These are phyloP conservation scores for Fusarium phyllophilum DNA, from an alignment of 2,329 filamentous ascomycete genomes.

Conservation along the genomic window DNA sequence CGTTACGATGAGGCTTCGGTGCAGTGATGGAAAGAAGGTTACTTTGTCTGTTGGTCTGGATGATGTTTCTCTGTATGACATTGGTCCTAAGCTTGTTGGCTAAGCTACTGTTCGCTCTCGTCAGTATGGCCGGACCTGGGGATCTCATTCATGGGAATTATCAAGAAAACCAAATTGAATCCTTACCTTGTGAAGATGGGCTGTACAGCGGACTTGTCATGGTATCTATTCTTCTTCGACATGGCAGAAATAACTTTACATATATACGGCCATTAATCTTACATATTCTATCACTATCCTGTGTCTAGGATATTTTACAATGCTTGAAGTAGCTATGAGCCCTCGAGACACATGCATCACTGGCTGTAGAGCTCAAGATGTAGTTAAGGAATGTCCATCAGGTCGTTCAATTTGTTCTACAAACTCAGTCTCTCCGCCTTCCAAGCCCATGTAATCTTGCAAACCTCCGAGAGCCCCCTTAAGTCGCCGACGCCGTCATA, in stretches of 20 bases:
- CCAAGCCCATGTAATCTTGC: no score
- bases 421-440: accelerated
- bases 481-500: accelerated
- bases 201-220: accelerated
- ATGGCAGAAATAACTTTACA: accelerated
- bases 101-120: accelerated
- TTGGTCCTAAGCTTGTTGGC: not conserved
- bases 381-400: no score
- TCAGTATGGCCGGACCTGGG: accelerated
- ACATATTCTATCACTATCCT: not conserved
- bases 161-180: accelerated
- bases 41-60: not conserved
- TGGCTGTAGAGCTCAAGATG: accelerated
- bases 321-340: accelerated
- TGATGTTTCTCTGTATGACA: not conserved
- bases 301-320: accelerated
- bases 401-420: not conserved
- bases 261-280: not conserved
- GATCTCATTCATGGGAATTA: not conserved
- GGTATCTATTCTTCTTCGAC: not conserved
- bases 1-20: not conserved
- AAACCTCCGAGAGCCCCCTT: accelerated
- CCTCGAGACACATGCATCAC: accelerated
- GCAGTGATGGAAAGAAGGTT: accelerated
- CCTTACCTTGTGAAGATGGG: accelerated